phyloP scores from a whole-genome alignment of 2,329 filamentous ascomycete species.

The Fusarium proliferatum region DNA sequence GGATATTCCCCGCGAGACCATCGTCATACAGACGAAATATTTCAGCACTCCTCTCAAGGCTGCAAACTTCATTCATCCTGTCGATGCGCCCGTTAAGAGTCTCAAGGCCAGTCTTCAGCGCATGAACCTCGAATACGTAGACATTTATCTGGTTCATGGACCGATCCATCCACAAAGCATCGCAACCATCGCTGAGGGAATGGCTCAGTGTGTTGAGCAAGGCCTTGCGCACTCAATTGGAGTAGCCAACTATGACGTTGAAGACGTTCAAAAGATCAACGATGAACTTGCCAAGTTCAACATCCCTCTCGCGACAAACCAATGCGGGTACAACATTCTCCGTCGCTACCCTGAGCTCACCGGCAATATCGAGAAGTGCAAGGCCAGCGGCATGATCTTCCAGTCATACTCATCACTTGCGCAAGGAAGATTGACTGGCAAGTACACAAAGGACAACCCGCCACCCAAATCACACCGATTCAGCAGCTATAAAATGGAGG shows the following conservation, averaged over 20 bases:
- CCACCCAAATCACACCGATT: neutral
- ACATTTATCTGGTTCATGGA: slow-evolving; percentile 18
- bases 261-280: slow-evolving; percentile 2
- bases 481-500: slow-evolving; percentile 17
- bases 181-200: neutral
- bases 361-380: slow-evolving; percentile 1
- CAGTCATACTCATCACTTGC: slow-evolving; percentile 12
- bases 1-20: neutral
- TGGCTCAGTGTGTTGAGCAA: slow-evolving; percentile 21
- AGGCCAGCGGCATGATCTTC: slow-evolving; percentile 13
- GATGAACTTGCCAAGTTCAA: slow-evolving; percentile 26
- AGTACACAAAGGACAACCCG: neutral
- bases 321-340: slow-evolving; percentile 21
- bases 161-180: slow-evolving; percentile 14
- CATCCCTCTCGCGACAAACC: slow-evolving; percentile 10
- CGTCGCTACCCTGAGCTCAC: slow-evolving; percentile 6
- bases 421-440: neutral
- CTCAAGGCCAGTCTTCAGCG: slow-evolving; percentile 7
- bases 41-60: slow-evolving; percentile 12
- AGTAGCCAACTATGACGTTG: slow-evolving; percentile 1
- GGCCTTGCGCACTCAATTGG: slow-evolving; percentile 4
- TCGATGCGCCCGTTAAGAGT: slow-evolving; percentile 5
- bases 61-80: neutral
- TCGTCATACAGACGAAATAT: slow-evolving; percentile 17
- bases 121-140: slow-evolving; percentile 11